These are phyloP conservation scores for Dissophora globulifera DNA, from an alignment of 192 early-diverging fungal genomes.

Conservation along the genomic window DNA sequence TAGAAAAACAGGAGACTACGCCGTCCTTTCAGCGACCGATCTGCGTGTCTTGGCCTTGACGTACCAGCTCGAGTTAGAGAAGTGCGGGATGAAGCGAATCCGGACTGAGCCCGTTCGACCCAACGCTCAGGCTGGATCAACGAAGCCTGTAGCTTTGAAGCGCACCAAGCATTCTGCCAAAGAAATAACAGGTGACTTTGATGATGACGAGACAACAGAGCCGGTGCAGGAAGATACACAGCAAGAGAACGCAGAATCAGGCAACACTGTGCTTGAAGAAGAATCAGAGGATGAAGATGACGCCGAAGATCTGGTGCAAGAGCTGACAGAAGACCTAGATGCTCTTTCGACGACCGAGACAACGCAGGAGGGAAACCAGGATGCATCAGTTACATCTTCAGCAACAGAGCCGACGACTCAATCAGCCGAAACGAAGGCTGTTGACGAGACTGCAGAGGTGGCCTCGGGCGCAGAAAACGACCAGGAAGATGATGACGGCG, in stretches of 20 bases:
- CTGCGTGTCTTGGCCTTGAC: constrained; percentile 90
- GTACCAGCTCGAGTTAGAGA: constrained; percentile 86
- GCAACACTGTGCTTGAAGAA: constrained; percentile 44
- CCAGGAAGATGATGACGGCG: constrained; percentile 72
- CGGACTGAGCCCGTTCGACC: constrained; percentile 73
- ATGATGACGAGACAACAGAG: constrained; percentile 21
- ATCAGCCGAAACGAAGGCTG: not conserved
- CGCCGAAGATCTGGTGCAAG: constrained; percentile 21
- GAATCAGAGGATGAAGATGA: constrained; percentile 26
- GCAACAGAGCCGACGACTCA: not conserved
- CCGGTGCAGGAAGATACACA: not conserved
- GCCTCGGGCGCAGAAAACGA: constrained; percentile 25
- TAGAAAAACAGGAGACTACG: constrained; percentile 92
- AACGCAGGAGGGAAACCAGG: not conserved
- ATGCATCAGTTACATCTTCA: not conserved
- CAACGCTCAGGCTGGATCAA: constrained; percentile 27
- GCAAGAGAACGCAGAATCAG: constrained; percentile 9
- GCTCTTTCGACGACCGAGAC: constrained; percentile 23
- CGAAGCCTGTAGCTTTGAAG: constrained; percentile 22
- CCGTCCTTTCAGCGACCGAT: constrained; percentile 83
- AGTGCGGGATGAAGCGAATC: constrained; percentile 75
- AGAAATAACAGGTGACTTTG: constrained; percentile 38
- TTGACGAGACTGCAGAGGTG: not conserved
- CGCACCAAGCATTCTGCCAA: constrained; percentile 44
- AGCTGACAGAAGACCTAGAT: constrained; percentile 31